Evolutionary conservation across 305 asterid species (phyloP).

Genomic region (Caryopteris hybrid): DNA sequence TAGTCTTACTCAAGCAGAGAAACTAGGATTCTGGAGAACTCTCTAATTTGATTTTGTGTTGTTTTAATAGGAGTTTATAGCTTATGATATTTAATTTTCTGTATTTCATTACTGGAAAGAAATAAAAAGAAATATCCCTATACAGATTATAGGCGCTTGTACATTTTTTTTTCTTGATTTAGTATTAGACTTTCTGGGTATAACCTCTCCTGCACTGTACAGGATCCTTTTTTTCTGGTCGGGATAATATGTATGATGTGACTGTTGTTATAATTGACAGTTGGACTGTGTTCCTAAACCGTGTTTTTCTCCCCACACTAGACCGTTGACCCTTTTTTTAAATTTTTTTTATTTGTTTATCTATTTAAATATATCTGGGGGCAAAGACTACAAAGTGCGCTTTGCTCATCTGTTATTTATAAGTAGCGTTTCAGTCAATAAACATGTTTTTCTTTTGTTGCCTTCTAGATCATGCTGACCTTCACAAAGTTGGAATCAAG

Average conservation of each 20-base stretch:
- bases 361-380: too few species aligned
- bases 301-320: too few species aligned
- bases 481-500: too few species aligned
- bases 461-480: too few species aligned
- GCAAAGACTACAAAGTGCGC: too few species aligned
- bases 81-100: not conserved
- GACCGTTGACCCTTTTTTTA: too few species aligned
- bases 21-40: conserved; percentile 10
- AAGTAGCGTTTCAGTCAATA: not conserved
- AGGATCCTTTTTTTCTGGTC: not conserved
- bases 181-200: too few species aligned
- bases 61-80: conserved; percentile 16
- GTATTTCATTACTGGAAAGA: not conserved
- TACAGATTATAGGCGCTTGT: conserved; percentile 17
- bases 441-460: not conserved
- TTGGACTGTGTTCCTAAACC: too few species aligned
- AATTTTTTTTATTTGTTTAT: too few species aligned
- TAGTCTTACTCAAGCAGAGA: conserved; percentile 11
- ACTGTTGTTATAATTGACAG: too few species aligned
- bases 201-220: too few species aligned
- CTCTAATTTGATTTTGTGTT: not conserved
- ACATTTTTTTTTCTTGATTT: conserved; percentile 3
- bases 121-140: not conserved
- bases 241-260: too few species aligned
- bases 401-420: not conserved